A percentile compares a stretch with the other conserved stretches of the same genome.
Conservation (phyloP, 2,329 filamentous ascomycete species). For the Venturia oleaginea region DNA sequence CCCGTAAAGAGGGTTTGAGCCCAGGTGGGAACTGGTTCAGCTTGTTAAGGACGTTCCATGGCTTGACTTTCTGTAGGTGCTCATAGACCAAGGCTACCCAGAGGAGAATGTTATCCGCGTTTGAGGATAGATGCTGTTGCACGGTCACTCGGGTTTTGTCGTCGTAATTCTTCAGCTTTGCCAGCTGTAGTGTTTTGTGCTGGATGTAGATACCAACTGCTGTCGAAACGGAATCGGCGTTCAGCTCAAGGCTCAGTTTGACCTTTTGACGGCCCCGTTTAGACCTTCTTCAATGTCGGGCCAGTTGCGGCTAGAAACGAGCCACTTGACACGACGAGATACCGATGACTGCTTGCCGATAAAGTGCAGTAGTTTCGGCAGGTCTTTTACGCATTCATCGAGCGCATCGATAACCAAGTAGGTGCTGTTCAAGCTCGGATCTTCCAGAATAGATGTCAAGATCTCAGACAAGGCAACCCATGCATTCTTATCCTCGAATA, state of each 20-base stretch:
- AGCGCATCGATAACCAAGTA: slow-evolving; percentile 40
- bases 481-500: slow-evolving; percentile 34
- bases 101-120: slow-evolving; percentile 35
- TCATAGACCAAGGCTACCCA: slow-evolving; percentile 36
- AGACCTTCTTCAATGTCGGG: slow-evolving; percentile 29
- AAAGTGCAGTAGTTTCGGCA: slow-evolving; percentile 15
- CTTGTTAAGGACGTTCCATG: slow-evolving; percentile 16
- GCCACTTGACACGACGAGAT: slow-evolving; percentile 22
- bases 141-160: too few species aligned
- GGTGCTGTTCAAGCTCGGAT: slow-evolving; percentile 21
- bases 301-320: slow-evolving; percentile 38
- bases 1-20: slow-evolving; percentile 30
- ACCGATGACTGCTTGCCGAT: slow-evolving; percentile 6
- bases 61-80: slow-evolving; percentile 20
- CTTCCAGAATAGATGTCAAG: slow-evolving; percentile 32
- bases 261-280: slow-evolving; percentile 17
- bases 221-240: too few species aligned
- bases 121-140: too few species aligned
- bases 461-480: slow-evolving; percentile 31
- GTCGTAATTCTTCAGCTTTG: too few species aligned
- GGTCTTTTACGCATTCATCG: slow-evolving; percentile 33
- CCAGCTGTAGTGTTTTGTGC: too few species aligned
- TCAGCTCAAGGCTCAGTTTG: too few species aligned
- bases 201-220: too few species aligned
- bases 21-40: slow-evolving; percentile 26